Percentiles rank a stretch among this genome's conserved stretches.
Conservation (phyloP, 306 rosid species). For the Hylodesmum podocarpum region DNA sequence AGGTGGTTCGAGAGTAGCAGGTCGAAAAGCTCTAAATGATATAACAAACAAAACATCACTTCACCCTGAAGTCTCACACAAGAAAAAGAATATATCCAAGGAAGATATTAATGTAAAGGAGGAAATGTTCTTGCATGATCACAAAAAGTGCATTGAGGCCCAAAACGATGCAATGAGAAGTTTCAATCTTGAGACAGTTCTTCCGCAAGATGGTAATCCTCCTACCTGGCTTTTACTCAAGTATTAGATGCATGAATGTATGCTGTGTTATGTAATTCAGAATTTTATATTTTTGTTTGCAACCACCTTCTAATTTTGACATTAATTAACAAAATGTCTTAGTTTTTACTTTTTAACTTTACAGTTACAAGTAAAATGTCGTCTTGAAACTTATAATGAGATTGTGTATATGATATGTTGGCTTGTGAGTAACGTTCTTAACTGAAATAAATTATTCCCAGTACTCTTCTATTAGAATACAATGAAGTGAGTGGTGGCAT, state of each 20-base stretch:
- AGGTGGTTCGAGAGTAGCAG: conserved; percentile 26
- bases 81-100: conserved; percentile 39
- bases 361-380: background rate
- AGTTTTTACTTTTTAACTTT: background rate
- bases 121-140: conserved; percentile 61
- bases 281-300: background rate
- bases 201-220: conserved; percentile 46
- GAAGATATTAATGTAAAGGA: conserved; percentile 49
- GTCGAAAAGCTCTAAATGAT: conserved; percentile 58
- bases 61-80: conserved; percentile 30
- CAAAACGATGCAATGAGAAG: conserved; percentile 23
- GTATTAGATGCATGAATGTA: background rate
- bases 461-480: background rate
- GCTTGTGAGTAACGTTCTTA: background rate
- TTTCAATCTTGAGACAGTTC: conserved; percentile 43
- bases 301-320: background rate
- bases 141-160: conserved; percentile 48
- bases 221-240: background rate
- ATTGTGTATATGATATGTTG: background rate
- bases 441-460: background rate
- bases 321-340: background rate
- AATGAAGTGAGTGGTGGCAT: background rate
- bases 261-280: background rate
- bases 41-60: conserved; percentile 49
- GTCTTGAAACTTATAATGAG: background rate